Base-by-base conservation (phyloP, 1,139 yeast species). In the Lizanozyma gosingica region DNA sequence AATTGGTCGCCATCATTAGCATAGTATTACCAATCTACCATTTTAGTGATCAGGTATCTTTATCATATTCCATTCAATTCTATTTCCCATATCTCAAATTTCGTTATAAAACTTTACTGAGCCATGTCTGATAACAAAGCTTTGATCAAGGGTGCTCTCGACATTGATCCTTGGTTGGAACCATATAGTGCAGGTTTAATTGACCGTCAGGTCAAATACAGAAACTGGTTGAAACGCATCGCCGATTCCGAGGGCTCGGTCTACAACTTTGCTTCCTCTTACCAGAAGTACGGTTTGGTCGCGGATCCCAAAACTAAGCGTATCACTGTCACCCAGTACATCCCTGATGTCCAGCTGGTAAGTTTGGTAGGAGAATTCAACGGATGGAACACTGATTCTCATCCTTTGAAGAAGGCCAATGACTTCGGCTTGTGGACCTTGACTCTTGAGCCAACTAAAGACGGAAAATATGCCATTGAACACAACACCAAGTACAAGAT, bases 291-390 rank as follows among this genome's bases (percentile, higher is more conserved):
- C 60, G 98, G 98, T 1, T 65, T 92, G 47, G 90, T 86, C 51
- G 80, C 83, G 15, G 64, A 74, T 47, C 57, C 62, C 35, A 46
- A 49, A 11, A 68, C 73, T 36, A 78, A 78, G 42, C 70, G 74
- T 14, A 76, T 90, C 39, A 59, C 65, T 2, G 82, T 84, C 52
- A 69, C 75, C 29, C 95, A 90, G 60, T 90, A 95, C 78, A 88
- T 94, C 2, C 98, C 97, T 4, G 81, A 86, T 54, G 97, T 95
- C 2, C 55, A 55, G 4, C 67, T 60, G 38, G 97, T 94, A 1
- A 73, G 78, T 39, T 59, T 92, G 33, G 81, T 86, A 42, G 98
- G 98, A 9, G 97, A 90, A 42, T 92, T 92, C 69, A 92, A 90
- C 59, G 55, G 70, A 46, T 92, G 98, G 98, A 66, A 81, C 50